Evolutionary conservation across 2,329 filamentous ascomycete species (phyloP).

Genomic region (Parafenestella ontariensis): DNA sequence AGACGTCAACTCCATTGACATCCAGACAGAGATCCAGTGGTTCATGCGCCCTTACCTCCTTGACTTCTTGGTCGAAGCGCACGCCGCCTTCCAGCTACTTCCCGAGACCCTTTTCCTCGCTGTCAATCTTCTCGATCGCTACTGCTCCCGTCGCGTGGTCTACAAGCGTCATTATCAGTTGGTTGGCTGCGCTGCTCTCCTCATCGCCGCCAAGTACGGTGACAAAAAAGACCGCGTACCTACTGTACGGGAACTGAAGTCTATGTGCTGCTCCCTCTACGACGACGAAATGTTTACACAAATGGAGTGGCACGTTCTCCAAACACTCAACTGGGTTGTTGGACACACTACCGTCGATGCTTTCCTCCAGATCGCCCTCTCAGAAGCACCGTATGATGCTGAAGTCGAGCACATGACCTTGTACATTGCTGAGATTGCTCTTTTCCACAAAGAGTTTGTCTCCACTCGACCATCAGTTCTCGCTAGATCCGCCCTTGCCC

Average conservation of each 20-base stretch:
- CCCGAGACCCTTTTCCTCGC: slow-evolving; percentile 96
- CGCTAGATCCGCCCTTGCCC: slow-evolving; percentile 83
- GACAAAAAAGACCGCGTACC: slow-evolving; percentile 99
- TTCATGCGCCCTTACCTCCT: slow-evolving; percentile 98
- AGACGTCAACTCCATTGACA: slow-evolving; percentile 97
- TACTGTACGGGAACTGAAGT: slow-evolving; percentile 94
- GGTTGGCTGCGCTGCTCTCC: slow-evolving; percentile 91
- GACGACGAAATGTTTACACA: slow-evolving; percentile 99
- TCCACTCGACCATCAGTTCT: slow-evolving; percentile 90
- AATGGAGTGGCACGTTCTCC: slow-evolving; percentile 99
- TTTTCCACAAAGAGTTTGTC: slow-evolving; percentile 97
- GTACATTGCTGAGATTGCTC: slow-evolving; percentile 92
- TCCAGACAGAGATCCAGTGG: slow-evolving; percentile 99
- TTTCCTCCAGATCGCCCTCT: slow-evolving; percentile 86
- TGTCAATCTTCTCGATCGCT: slow-evolving; percentile 94
- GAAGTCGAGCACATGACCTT: slow-evolving; percentile 94
- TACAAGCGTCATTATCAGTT: slow-evolving; percentile 99
- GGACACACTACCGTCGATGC: slow-evolving; percentile 95
- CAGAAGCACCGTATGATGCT: slow-evolving; percentile 75
- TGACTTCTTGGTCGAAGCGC: slow-evolving; percentile 97
- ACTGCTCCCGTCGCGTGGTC: slow-evolving; percentile 96
- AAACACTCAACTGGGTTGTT: slow-evolving; percentile 95
- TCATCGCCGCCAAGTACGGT: slow-evolving; percentile 98
- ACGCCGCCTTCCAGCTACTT: slow-evolving; percentile 90
- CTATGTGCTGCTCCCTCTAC: slow-evolving; percentile 98